phyloP scores from a whole-genome alignment of 108 stramenopile genomes.

The Nitzschia putrida region DNA sequence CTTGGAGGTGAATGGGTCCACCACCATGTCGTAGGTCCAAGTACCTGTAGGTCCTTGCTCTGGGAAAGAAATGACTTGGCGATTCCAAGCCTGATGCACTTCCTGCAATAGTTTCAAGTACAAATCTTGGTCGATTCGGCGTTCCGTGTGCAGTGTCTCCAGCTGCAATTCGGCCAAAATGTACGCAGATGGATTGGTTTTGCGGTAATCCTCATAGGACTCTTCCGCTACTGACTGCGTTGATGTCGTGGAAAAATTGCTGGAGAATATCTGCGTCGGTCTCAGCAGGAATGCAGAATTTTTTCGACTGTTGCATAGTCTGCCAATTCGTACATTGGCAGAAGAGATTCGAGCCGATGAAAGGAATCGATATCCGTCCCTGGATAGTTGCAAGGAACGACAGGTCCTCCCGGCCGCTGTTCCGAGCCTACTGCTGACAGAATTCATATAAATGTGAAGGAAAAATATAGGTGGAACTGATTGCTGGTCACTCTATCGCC shows the following conservation, averaged over 20 bases:
- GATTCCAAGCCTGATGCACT: slow-evolving; percentile 9
- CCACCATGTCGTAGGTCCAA: slow-evolving; percentile 16
- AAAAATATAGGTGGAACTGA: no score
- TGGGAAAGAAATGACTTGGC: slow-evolving; percentile 8
- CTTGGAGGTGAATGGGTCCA: not conserved
- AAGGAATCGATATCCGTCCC: no score
- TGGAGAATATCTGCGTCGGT: no score
- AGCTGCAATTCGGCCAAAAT: slow-evolving; percentile 5
- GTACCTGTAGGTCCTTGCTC: slow-evolving; percentile 32
- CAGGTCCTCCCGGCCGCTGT: no score
- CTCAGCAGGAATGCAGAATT: no score
- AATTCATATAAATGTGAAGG: no score
- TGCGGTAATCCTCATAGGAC: slow-evolving; percentile 14
- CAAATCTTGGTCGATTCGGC: slow-evolving; percentile 6
- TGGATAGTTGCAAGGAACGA: no score
- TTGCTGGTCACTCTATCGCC: no score
- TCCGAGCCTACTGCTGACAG: no score
- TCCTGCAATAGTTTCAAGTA: not conserved
- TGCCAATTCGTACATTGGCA: no score
- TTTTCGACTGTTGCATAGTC: no score
- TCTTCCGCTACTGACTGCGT: not conserved
- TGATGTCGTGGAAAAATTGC: not conserved
- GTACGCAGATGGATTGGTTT: slow-evolving; percentile 2
- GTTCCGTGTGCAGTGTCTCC: slow-evolving; percentile 12
- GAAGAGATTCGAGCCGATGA: no score